Conservation (phyloP, 2,329 filamentous ascomycete species). For the Celoporthe dispersa region DNA sequence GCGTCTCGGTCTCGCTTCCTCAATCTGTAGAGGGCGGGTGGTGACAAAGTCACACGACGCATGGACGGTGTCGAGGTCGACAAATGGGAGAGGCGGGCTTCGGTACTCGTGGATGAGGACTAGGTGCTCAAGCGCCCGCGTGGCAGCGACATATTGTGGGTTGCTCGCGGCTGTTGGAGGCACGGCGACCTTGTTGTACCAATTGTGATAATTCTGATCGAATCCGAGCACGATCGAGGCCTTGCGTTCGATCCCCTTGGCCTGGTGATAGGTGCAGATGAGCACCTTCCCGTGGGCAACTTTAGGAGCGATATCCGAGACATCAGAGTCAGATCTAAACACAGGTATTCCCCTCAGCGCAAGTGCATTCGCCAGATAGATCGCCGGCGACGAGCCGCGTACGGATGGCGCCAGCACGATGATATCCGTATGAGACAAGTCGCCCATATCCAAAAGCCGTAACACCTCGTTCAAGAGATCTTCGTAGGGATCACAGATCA, state of each 20-base stretch:
- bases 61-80: conserved; percentile 20
- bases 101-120: conserved; percentile 21
- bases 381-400: conserved; percentile 15
- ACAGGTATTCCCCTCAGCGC: conserved; percentile 22
- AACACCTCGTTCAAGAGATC: conserved; percentile 20
- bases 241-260: conserved; percentile 26
- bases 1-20: neutral
- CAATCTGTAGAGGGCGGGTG: conserved; percentile 4
- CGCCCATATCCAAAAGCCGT: conserved; percentile 11
- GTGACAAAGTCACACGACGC: conserved; percentile 22
- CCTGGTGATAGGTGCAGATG: conserved; percentile 29
- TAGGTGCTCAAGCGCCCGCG: conserved; percentile 26
- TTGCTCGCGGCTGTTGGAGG: conserved; percentile 19
- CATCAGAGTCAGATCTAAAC: conserved; percentile 28
- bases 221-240: conserved; percentile 27
- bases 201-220: conserved; percentile 23
- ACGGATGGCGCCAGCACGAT: conserved; percentile 27
- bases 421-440: conserved; percentile 20
- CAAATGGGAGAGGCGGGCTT: conserved; percentile 24
- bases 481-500: conserved; percentile 24
- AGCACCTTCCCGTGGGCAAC: conserved; percentile 25
- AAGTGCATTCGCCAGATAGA: conserved; percentile 22
- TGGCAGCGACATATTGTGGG: conserved; percentile 26
- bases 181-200: conserved; percentile 16
- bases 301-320: conserved; percentile 24